Evolutionary conservation across 2,329 filamentous ascomycete genomes (phyloP), one percentile per base, ranked within the genome.

Genomic region (Neofusicoccum laricinum): DNA sequence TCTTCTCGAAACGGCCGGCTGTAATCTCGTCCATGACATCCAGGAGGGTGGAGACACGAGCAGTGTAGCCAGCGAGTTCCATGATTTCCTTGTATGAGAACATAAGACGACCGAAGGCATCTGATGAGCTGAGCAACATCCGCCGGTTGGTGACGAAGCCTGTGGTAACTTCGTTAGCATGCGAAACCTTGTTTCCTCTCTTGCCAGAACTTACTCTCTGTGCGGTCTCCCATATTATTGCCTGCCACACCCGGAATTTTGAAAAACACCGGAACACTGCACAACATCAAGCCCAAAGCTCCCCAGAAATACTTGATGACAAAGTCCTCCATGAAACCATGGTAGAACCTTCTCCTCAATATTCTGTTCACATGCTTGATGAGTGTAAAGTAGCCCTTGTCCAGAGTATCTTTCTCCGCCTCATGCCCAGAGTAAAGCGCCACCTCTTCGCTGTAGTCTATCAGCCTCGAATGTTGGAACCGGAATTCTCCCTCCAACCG

Each of bases 261-360:
- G 82, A 99, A 91, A 77, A 99, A 99, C 2, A 98, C 94, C 0
- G 95, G 95, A 0, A 97, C 88, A 76, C 92, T 96, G 82, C 95
- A 99, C 10, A 99, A 87, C 68, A 97, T 78, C 68, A 99, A 84
- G 1, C 95, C 95, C 48, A 99, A 78, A 2, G 95, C 94, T 45
- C 95, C 95, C 95, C 95, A 99, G 79, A 98, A 95, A 76, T 99
- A 99, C 78, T 99, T 99, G 78, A 99, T 97, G 65, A 98, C 92
- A 77, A 97, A 99, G 77, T 99, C 95, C 76, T 99, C 95, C 94
- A 98, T 97, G 72, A 99, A 90, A n/a, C 93, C 94, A 76, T 99
- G 94, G 77, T 98, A 98, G 76, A 99, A 91, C 55, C 95, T 87
- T 67, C 92, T 85, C 43, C 93, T 86, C 67, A 99, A 80, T 68